These are phyloP conservation scores for Periconia sp. DNA, from an alignment of 2,329 filamentous ascomycete species.

Conservation along the genomic window DNA sequence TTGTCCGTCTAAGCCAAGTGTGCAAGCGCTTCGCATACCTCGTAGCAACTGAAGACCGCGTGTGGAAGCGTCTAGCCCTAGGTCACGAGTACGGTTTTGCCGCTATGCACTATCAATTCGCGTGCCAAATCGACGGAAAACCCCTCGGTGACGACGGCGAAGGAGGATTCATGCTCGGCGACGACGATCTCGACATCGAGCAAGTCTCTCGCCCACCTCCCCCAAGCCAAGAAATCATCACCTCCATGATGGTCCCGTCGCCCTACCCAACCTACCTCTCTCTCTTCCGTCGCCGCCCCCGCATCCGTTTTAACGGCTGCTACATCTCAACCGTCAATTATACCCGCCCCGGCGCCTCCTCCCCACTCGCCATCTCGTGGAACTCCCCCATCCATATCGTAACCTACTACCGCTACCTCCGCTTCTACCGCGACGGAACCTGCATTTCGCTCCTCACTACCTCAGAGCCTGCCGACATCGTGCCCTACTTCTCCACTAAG, in stretches of 20 bases:
- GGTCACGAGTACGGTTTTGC: conserved; percentile 74
- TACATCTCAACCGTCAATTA: conserved; percentile 99
- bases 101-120: conserved; percentile 81
- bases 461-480: conserved; percentile 79
- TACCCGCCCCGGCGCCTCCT: conserved; percentile 75
- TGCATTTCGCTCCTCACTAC: conserved; percentile 80
- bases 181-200: conserved; percentile 15
- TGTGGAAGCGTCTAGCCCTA: conserved; percentile 79
- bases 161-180: conserved; percentile 32
- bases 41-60: conserved; percentile 76
- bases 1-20: conserved; percentile 74
- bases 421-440: conserved; percentile 89
- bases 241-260: conserved; percentile 38
- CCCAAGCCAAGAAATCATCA: conserved; percentile 20
- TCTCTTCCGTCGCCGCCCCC: conserved; percentile 81
- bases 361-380: conserved; percentile 73
- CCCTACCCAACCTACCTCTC: conserved; percentile 51
- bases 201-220: not conserved
- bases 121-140: conserved; percentile 59
- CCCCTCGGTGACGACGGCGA: conserved; percentile 41
- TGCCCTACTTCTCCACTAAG: conserved; percentile 77
- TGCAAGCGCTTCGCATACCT: conserved; percentile 88
- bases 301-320: conserved; percentile 90
- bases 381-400: conserved; percentile 84
- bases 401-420: conserved; percentile 95